Percentiles rank a stretch among this genome's conserved stretches.
Evolutionary conservation across 345 rosid genomes (phyloP).

Genomic region (Boechera divaricarpa): DNA sequence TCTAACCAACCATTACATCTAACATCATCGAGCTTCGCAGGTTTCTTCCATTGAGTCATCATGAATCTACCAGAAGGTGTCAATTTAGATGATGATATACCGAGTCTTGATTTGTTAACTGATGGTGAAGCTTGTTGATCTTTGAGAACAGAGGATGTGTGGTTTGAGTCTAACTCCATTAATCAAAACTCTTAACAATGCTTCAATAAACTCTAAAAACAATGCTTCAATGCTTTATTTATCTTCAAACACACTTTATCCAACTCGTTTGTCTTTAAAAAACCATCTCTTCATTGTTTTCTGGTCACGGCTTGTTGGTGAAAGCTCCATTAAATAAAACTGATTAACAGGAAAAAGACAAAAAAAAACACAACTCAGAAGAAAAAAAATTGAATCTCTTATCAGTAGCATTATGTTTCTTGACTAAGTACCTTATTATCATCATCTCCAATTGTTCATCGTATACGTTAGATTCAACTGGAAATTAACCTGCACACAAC

Average conservation of each 20-base stretch:
- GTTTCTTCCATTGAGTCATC: constrained; percentile 60
- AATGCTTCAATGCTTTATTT: constrained; percentile 20
- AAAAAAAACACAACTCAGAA: background rate
- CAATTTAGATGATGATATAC: constrained; percentile 55
- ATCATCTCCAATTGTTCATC: constrained; percentile 5
- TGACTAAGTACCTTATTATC: constrained; percentile 30
- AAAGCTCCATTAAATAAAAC: constrained; percentile 77
- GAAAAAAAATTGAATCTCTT: background rate
- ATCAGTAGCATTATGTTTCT: background rate
- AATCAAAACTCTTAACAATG: constrained; percentile 3
- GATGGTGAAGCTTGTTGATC: constrained; percentile 56
- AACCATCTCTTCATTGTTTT: constrained; percentile 94
- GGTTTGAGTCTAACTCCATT: constrained; percentile 75
- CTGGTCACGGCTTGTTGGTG: constrained; percentile 75
- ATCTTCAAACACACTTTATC: constrained; percentile 44
- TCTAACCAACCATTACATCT: constrained; percentile 89
- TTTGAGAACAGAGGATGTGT: constrained; percentile 75
- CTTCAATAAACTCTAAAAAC: constrained; percentile 7
- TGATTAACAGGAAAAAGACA: constrained; percentile 8
- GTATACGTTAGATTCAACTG: background rate
- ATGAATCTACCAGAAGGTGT: constrained; percentile 57
- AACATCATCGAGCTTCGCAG: constrained; percentile 80
- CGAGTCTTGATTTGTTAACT: constrained; percentile 62
- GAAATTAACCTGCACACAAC: background rate
- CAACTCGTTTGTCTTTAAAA: constrained; percentile 85